phyloP scores from a whole-genome alignment of 345 rosid species.

The Eutrema heterophyllum region DNA sequence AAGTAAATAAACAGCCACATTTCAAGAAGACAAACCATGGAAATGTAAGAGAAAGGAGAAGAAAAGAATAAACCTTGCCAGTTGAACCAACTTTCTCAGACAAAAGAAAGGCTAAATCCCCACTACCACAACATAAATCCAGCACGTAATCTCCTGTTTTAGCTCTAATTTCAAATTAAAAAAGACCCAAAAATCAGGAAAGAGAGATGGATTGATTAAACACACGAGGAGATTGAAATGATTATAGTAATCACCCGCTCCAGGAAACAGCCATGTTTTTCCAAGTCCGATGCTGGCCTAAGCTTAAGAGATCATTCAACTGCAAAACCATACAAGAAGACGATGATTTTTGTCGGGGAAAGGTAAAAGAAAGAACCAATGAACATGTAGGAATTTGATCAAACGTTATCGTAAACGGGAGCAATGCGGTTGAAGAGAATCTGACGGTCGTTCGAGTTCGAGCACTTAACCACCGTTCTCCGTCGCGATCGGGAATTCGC shows the following conservation, averaged over 20 bases:
- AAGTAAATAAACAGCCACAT: not conserved
- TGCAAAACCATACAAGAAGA: not conserved
- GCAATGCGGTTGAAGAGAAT: slow-evolving; percentile 73
- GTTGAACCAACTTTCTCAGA: slow-evolving; percentile 69
- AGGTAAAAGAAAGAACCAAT: not conserved
- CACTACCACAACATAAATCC: slow-evolving; percentile 96
- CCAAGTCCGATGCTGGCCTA: slow-evolving; percentile 90
- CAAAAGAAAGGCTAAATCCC: slow-evolving; percentile 75
- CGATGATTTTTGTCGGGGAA: not conserved
- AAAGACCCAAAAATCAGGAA: not conserved
- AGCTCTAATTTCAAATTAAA: slow-evolving; percentile 41
- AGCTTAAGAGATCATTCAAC: slow-evolving; percentile 78
- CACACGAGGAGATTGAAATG: not conserved
- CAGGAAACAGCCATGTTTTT: slow-evolving; percentile 83
- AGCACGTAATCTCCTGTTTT: slow-evolving; percentile 56
- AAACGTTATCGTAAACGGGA: slow-evolving; percentile 74
- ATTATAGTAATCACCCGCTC: slow-evolving; percentile 43
- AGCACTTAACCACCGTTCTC: slow-evolving; percentile 27
- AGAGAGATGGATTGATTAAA: not conserved
- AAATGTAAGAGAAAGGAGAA: not conserved
- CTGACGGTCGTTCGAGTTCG: slow-evolving; percentile 48
- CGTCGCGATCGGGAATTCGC: not conserved
- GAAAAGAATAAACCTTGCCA: slow-evolving; percentile 45
- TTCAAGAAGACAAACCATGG: not conserved
- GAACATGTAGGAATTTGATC: not conserved